These are phyloP conservation scores for Millerozyma acaciae DNA, from an alignment of 805 yeast species.

Conservation along the genomic window DNA sequence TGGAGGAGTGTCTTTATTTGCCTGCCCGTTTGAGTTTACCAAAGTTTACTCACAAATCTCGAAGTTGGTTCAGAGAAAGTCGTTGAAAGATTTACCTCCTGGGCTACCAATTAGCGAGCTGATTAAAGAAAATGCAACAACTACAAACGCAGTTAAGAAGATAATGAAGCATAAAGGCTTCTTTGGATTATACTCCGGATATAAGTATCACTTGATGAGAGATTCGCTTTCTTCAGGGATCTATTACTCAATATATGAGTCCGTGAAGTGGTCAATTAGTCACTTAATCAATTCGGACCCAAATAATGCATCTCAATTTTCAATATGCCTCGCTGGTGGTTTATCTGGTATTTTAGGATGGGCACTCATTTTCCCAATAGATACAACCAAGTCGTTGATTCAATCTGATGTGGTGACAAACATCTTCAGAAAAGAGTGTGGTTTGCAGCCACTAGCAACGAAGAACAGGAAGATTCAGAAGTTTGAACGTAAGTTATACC, in stretches of 20 bases:
- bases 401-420: conserved; percentile 73
- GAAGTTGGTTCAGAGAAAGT: conserved; percentile 33
- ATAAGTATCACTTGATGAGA: conserved; percentile 59
- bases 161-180: conserved; percentile 59
- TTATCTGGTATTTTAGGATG: conserved; percentile 72
- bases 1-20: conserved; percentile 54
- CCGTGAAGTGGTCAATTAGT: conserved; percentile 53
- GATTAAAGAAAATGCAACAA: conserved; percentile 15
- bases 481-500: conserved; percentile 50
- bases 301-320: conserved; percentile 23
- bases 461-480: conserved; percentile 26
- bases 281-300: conserved; percentile 23
- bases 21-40: conserved; percentile 84
- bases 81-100: conserved; percentile 12
- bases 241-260: conserved; percentile 73
- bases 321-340: conserved; percentile 63
- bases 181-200: conserved; percentile 69
- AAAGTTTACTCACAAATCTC: conserved; percentile 77
- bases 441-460: conserved; percentile 39
- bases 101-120: conserved; percentile 10
- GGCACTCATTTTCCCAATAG: conserved; percentile 74
- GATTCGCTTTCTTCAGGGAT: conserved; percentile 71
- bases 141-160: conserved; percentile 43
- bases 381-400: conserved; percentile 70
- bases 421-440: conserved; percentile 50